Conservation (phyloP, 129 eudicot species). For the Tagetes patula region DNA sequence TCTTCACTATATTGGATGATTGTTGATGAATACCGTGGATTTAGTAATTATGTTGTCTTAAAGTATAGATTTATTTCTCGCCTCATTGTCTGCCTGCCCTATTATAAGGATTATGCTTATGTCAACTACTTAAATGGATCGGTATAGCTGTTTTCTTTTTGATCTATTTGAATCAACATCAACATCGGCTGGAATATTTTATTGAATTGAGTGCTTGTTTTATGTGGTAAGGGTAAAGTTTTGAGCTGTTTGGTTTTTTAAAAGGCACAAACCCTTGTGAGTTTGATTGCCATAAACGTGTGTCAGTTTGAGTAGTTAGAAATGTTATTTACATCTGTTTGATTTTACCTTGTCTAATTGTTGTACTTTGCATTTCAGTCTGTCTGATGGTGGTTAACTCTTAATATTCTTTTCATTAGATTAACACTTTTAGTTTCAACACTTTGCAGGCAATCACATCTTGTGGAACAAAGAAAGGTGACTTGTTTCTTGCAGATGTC, state of each 20-base stretch:
- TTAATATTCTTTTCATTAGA: background rate
- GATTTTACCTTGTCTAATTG: background rate
- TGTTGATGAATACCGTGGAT: conserved; percentile 11
- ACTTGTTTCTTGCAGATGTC: conserved; percentile 61
- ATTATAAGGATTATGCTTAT: background rate
- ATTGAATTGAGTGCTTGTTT: no score
- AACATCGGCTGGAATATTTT: no score
- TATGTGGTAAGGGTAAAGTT: conserved; percentile 11
- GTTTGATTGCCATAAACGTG: background rate
- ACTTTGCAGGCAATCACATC: conserved; percentile 53
- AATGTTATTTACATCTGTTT: background rate
- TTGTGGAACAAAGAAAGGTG: conserved; percentile 65
- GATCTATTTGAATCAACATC: background rate
- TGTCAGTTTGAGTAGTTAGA: background rate
- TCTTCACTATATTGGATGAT: conserved; percentile 4
- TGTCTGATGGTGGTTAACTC: background rate
- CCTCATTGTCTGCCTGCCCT: background rate
- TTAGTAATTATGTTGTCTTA: background rate
- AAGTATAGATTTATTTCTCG: background rate
- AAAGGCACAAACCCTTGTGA: background rate
- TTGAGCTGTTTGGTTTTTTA: background rate
- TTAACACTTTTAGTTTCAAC: background rate
- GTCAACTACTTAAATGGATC: background rate
- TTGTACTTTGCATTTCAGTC: background rate
- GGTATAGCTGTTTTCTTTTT: background rate